A percentile compares a stretch with the other conserved stretches of the same genome.
Conservation (phyloP, 345 rosid species). For the Boechera divaricarpa region DNA sequence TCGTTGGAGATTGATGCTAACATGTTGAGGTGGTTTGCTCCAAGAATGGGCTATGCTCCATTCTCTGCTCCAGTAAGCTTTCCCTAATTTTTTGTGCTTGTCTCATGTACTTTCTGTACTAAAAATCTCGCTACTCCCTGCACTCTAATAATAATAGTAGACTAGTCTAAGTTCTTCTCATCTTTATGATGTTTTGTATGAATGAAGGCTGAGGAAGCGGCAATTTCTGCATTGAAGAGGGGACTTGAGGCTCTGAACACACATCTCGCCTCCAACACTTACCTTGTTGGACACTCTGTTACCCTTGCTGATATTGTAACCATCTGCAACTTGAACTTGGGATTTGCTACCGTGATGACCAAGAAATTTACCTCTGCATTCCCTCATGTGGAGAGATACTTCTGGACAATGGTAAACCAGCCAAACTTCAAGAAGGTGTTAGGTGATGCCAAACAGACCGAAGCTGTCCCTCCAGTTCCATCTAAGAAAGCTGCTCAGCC, state of each 20-base stretch:
- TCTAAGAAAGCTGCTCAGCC: conserved; percentile 45
- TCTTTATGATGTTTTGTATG: neutral
- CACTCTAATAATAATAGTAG: neutral
- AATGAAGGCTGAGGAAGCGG: conserved; percentile 44
- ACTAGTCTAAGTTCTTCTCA: conserved; percentile 3
- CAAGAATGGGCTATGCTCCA: conserved; percentile 61
- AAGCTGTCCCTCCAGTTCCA: conserved; percentile 53
- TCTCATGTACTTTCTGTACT: neutral
- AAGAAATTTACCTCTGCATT: conserved; percentile 80
- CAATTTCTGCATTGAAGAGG: conserved; percentile 46
- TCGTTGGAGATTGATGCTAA: conserved; percentile 77
- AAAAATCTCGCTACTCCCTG: neutral
- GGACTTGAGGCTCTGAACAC: conserved; percentile 60
- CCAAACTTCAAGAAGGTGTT: conserved; percentile 76
- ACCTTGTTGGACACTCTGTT: conserved; percentile 83
- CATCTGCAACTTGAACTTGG: conserved; percentile 64
- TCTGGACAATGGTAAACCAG: conserved; percentile 92
- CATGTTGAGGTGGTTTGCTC: conserved; percentile 60
- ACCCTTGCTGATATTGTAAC: conserved; percentile 85
- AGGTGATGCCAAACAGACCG: conserved; percentile 80
- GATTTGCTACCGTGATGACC: conserved; percentile 58
- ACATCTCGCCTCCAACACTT: conserved; percentile 72
- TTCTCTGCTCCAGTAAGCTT: conserved; percentile 81
- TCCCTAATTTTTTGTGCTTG: neutral
- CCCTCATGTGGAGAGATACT: conserved; percentile 90